phyloP scores from a whole-genome alignment of 352 stramenopile species.

The Phytophthora ohioensis region DNA sequence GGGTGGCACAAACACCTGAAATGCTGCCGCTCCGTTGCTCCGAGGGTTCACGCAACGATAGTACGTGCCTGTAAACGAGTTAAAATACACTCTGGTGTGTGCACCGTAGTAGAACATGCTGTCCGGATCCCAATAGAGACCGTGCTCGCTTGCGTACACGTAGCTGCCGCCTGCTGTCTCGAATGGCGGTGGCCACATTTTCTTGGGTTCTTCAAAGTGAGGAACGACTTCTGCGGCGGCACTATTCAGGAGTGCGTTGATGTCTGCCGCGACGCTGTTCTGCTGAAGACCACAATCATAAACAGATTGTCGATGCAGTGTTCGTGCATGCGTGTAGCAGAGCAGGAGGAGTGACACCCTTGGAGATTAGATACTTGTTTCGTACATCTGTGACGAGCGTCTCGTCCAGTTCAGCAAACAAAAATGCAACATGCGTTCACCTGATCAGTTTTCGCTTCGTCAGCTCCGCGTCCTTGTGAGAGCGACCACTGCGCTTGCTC shows the following conservation, averaged over 20 bases:
- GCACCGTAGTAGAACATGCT: conserved; percentile 90
- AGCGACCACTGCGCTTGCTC: conserved; percentile 87
- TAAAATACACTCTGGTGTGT: conserved; percentile 80
- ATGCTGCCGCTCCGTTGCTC: conserved; percentile 40
- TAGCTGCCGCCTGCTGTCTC: conserved; percentile 84
- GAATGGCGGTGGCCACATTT: conserved; percentile 80
- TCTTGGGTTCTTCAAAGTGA: conserved; percentile 77
- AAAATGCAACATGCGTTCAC: conserved; percentile 51
- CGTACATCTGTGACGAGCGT: conserved; percentile 18
- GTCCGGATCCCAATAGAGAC: conserved; percentile 83
- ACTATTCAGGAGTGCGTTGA: conserved; percentile 65
- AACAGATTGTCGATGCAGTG: conserved; percentile 8
- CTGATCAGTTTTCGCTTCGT: conserved; percentile 48
- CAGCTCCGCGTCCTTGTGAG: conserved; percentile 55
- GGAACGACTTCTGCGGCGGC: conserved; percentile 66
- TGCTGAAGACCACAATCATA: conserved; percentile 32
- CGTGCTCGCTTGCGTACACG: conserved; percentile 68
- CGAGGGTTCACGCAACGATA: conserved; percentile 50
- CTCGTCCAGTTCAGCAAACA: conserved; percentile 43
- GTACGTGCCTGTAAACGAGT: conserved; percentile 73
- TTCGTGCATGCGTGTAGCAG: conserved; percentile 27
- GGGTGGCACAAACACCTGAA: conserved; percentile 59
- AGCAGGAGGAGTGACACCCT: conserved; percentile 35
- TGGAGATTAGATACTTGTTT: conserved; percentile 45
- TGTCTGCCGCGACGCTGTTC: conserved; percentile 53